Evolutionary conservation across 768 basidiomycete genomes (phyloP), one percentile per base, ranked within the genome.

Genomic region (Tremella mesenterica): DNA sequence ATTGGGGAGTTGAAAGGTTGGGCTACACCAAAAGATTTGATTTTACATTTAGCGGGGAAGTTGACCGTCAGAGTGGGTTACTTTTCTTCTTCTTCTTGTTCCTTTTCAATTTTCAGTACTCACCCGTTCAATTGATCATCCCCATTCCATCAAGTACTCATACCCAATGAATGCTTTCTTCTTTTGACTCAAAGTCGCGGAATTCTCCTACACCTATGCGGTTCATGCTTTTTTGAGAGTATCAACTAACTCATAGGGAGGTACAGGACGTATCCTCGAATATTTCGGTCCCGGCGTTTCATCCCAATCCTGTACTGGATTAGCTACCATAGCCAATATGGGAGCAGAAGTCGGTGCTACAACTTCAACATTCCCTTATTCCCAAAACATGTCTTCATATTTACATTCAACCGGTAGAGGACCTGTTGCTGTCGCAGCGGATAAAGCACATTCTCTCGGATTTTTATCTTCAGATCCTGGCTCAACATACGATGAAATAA

Each of bases 341-440:
- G 95, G 95, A 47, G 95, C 95, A 12, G 95, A 99, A 77, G 92
- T 97, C n/a, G 95, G 95, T 33, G 95, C 95, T n/a, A 99, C 95
- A 1, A 97, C 95, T 0, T 93, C 92, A 1, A 89, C 86, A 5
- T 99, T 99, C 80, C 92, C 93, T 4, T 99, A 97, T 75, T 90
- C 89, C 14, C 74, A 81, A 16, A 82, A 82, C 65, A 97, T 97
- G 93, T 80, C 83, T 28, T 78, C 81, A 30, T 99, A 97, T 75
- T 81, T 99, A 27, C 78, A 81, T 58, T 91, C 91, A 18, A 99
- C 95, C 8, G 85, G 88, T 45, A 83, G 95, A 52, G 82, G 80
- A 34, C 81, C 85, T 28, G 89, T 93, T 23, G 92, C 92, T 27
- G 76, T 75, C 14, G 88, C 88, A 27, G 95, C 95, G 0, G 91